Evolutionary conservation across 2,329 filamentous ascomycete species (phyloP).

Genomic region (Biscogniauxia sp.): DNA sequence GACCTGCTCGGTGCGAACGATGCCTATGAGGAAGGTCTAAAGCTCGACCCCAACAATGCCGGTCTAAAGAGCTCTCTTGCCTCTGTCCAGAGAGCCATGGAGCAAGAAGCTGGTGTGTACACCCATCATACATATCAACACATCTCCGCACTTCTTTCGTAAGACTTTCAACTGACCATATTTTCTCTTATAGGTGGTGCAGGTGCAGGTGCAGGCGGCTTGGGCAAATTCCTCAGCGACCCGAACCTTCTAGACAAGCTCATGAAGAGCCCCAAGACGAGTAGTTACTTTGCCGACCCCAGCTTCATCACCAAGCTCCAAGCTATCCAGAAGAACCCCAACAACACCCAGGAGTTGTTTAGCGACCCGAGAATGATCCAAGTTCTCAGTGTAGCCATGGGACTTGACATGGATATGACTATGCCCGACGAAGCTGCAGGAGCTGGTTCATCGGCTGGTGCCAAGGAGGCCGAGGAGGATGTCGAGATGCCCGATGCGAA

Average conservation of each 20-base stretch:
- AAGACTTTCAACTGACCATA: slow-evolving; percentile 1
- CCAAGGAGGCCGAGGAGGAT: slow-evolving; percentile 64
- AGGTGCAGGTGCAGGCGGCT: slow-evolving; percentile 59
- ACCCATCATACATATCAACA: neutral
- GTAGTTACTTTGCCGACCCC: slow-evolving; percentile 72
- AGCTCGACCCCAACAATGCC: slow-evolving; percentile 86
- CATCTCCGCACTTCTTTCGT: slow-evolving; percentile 7
- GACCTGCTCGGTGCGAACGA: slow-evolving; percentile 83
- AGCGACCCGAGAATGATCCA: slow-evolving; percentile 89
- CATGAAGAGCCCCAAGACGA: slow-evolving; percentile 91
- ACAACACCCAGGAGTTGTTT: slow-evolving; percentile 75
- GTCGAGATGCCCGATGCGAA: slow-evolving; percentile 71
- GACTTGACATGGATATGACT: slow-evolving; percentile 81
- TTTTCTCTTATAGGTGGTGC: slow-evolving; percentile 29
- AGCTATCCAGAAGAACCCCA: slow-evolving; percentile 76
- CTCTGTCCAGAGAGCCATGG: slow-evolving; percentile 83
- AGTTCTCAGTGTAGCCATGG: slow-evolving; percentile 89
- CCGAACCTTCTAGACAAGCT: slow-evolving; percentile 88
- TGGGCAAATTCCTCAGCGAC: slow-evolving; percentile 94
- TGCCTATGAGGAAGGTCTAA: slow-evolving; percentile 91
- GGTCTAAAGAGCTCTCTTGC: slow-evolving; percentile 87
- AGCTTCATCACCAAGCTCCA: slow-evolving; percentile 90
- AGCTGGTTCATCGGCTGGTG: slow-evolving; percentile 26
- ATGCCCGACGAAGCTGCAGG: slow-evolving; percentile 35
- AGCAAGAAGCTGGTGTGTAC: slow-evolving; percentile 59